Evolutionary conservation across 495 filamentous ascomycete genomes (phyloP).

Genomic region (Aspergillus coremiiformis): DNA sequence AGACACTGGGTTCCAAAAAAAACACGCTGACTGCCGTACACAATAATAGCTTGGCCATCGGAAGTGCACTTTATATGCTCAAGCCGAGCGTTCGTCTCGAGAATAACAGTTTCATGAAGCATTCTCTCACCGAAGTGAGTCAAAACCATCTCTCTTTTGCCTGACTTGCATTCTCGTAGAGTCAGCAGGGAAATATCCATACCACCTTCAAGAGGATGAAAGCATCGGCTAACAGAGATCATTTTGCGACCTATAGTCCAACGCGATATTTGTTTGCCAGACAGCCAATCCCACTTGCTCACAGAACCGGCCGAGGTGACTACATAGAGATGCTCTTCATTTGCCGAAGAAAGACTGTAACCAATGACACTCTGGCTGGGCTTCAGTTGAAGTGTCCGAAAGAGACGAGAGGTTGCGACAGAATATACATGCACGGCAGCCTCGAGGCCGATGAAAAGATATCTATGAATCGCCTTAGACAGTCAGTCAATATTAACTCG

Average conservation of each 20-base stretch:
- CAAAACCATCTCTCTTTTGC: slow-evolving; percentile 26
- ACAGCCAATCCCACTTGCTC: slow-evolving; percentile 70
- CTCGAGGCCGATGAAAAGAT: slow-evolving; percentile 58
- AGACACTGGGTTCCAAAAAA: slow-evolving; percentile 25
- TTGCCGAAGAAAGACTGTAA: slow-evolving; percentile 51
- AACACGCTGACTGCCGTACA: slow-evolving; percentile 28
- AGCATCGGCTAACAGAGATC: slow-evolving; percentile 18
- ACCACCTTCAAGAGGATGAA: slow-evolving; percentile 8
- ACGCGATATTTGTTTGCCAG: slow-evolving; percentile 40
- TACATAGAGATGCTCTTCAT: slow-evolving; percentile 58
- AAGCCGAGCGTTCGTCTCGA: slow-evolving; percentile 27
- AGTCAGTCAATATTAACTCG: not conserved
- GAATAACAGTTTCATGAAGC: slow-evolving; percentile 14
- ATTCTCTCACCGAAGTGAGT: slow-evolving; percentile 20
- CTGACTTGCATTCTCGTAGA: slow-evolving; percentile 23
- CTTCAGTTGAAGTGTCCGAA: slow-evolving; percentile 48
- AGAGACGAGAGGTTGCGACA: slow-evolving; percentile 66
- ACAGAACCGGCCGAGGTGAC: slow-evolving; percentile 58
- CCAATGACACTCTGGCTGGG: slow-evolving; percentile 37
- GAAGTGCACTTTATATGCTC: slow-evolving; percentile 25
- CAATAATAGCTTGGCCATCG: slow-evolving; percentile 30
- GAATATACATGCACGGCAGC: slow-evolving; percentile 73
- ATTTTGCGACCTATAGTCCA: slow-evolving; percentile 36
- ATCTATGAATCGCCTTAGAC: slow-evolving; percentile 39
- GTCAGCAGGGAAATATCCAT: slow-evolving; percentile 9